Base-by-base conservation (phyloP, 768 basidiomycete genomes). In the Trametes coccinea region DNA sequence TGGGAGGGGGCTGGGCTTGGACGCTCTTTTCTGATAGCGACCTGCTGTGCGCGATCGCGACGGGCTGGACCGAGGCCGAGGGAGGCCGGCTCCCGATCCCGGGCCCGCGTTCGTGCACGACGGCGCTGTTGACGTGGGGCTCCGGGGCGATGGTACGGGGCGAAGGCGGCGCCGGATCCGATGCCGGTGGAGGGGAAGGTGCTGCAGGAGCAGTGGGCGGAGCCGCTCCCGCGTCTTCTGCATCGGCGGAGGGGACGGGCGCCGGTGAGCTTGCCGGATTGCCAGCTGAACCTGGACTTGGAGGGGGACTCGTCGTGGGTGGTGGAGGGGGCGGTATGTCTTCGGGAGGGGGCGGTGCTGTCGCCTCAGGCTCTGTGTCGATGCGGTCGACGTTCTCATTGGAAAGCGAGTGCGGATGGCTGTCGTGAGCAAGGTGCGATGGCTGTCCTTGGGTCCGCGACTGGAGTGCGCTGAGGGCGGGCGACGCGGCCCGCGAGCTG, bases 21-120 rank as follows among this genome's bases (percentile, higher is more conserved):
- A 63, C 54, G 27, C 53, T 52, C 59, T 57, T 61, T 41, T 66
- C 60, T 2, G 57, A 62, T 14, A 59, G 40, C 31, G 40, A 11
- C 14, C 56, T 53, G 45, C 40, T 47, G 53, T 59, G 53, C 37
- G 52, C 56, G 31, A 44, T 57, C 33, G 39, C 17, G 40, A 57
- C 49, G 11, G 8, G 37, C 16, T 60, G 17, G 29, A 11, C 31
- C n/a, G 49, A 49, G 45, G 11, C 34, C 34, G 34, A 37, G 34
- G 34, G 11, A 37, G 11, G 34, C 6, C 11, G 34, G 34, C 56
- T 43, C 41, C 27, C 22, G 45, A 10, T n/a, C 14, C 47, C 44
- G 50, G 43, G 43, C 40, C 48, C 56, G 48, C 50, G 34, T 29
- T 48, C 44, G 53, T 29, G 47, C 52, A 37, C 40, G 59, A 41